phyloP scores from a whole-genome alignment of 2,329 filamentous ascomycete genomes.

The Lachnellula suecica region DNA sequence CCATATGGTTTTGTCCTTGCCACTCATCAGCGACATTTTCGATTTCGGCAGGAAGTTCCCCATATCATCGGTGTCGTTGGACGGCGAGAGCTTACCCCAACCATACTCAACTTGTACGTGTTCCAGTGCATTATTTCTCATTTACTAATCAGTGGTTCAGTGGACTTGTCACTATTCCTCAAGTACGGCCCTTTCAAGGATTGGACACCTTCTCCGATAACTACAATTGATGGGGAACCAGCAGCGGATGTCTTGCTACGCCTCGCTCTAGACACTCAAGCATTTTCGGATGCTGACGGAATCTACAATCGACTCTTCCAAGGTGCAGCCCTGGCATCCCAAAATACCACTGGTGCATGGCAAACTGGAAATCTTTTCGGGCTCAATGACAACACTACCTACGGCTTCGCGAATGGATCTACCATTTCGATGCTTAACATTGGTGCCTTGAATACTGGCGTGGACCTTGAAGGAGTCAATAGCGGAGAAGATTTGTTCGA shows the following conservation, averaged over 20 bases:
- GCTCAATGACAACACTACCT: conserved; percentile 28
- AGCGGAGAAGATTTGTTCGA: conserved; percentile 16
- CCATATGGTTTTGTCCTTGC: conserved; percentile 44
- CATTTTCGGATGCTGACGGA: conserved; percentile 36
- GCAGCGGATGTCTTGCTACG: conserved; percentile 42
- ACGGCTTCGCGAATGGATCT: conserved; percentile 38
- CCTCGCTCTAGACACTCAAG: conserved; percentile 13
- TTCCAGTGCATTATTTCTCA: background rate
- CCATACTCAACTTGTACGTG: background rate
- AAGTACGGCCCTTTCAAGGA: background rate
- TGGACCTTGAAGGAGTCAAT: conserved; percentile 20
- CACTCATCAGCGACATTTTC: conserved; percentile 45
- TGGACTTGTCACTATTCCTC: background rate
- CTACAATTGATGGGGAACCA: conserved; percentile 53
- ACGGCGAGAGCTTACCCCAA: conserved; percentile 54
- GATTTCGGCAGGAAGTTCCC: conserved; percentile 32
- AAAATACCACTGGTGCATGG: background rate
- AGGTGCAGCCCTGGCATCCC: conserved; percentile 1
- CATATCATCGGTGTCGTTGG: conserved; percentile 57
- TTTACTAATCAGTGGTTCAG: background rate
- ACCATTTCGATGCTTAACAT: conserved; percentile 26
- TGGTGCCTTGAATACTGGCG: conserved; percentile 29
- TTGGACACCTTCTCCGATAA: conserved; percentile 44
- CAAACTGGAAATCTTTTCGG: conserved; percentile 28
- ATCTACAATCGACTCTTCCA: conserved; percentile 39